Conservation (phyloP, 345 rosid genomes). For the rapeseed (Brassica napus) region Da-Ae NC_063446.1:28529501-28530000, state of each 20-base stretch:
- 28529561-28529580: slow-evolving; percentile 14
- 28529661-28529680: slow-evolving; percentile 82
- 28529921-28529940: slow-evolving; percentile 68
- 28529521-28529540: slow-evolving; percentile 1
- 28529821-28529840: slow-evolving; percentile 58
- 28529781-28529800: not conserved
- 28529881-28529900: slow-evolving; percentile 60
- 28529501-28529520: slow-evolving; percentile 91
- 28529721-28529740: no score
- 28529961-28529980: slow-evolving; percentile 78
- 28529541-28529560: not conserved
- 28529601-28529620: slow-evolving; percentile 76
- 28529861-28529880: slow-evolving; percentile 89
- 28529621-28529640: slow-evolving; percentile 79
- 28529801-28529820: not conserved
- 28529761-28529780: not conserved
- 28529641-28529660: slow-evolving; percentile 76
- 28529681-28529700: slow-evolving; percentile 70
- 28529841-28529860: slow-evolving; percentile 96
- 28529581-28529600: slow-evolving; percentile 44
- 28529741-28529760: no score
- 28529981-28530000: slow-evolving; percentile 79
- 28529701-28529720: slow-evolving; percentile 51
- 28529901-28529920: slow-evolving; percentile 84
- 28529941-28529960: slow-evolving; percentile 71